These are phyloP conservation scores for Sporobolus alterniflorus DNA, from an alignment of 202 grass and related monocot genomes.

Conservation along the genomic window DNA sequence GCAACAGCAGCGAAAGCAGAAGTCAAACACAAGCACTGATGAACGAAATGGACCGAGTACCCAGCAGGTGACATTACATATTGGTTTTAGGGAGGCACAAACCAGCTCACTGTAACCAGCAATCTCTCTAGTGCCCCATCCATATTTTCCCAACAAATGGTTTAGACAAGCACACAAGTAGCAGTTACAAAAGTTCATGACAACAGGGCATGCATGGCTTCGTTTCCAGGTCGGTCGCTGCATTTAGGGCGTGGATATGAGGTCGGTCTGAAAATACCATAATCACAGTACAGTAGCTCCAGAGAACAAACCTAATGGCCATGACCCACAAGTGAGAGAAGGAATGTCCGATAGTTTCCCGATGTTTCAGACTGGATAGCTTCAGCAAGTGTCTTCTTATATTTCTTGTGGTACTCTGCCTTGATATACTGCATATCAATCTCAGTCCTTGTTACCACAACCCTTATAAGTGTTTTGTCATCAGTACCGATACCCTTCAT, in stretches of 20 bases:
- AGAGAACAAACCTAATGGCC: conserved; percentile 53
- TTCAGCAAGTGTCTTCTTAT: conserved; percentile 68
- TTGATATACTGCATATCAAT: conserved; percentile 99
- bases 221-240: too few species aligned
- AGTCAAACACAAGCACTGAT: not conserved
- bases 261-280: not conserved
- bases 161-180: conserved; percentile 18
- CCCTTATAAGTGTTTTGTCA: conserved; percentile 80
- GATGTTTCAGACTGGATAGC: conserved; percentile 92
- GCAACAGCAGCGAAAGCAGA: not conserved
- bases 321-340: conserved; percentile 80
- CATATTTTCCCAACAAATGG: conserved; percentile 10
- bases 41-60: not conserved
- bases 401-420: conserved; percentile 81
- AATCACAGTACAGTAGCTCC: conserved; percentile 8
- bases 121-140: not conserved
- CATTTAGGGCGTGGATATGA: too few species aligned
- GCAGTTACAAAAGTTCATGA: conserved; percentile 11
- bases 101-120: not conserved
- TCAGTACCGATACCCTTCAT: conserved; percentile 94
- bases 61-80: not conserved
- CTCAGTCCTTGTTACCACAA: conserved; percentile 87
- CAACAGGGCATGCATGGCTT: conserved; percentile 21
- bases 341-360: conserved; percentile 83
- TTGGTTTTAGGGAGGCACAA: not conserved